phyloP scores from a whole-genome alignment of 345 rosid species.

The Eucalyptus lansdowneana region DNA sequence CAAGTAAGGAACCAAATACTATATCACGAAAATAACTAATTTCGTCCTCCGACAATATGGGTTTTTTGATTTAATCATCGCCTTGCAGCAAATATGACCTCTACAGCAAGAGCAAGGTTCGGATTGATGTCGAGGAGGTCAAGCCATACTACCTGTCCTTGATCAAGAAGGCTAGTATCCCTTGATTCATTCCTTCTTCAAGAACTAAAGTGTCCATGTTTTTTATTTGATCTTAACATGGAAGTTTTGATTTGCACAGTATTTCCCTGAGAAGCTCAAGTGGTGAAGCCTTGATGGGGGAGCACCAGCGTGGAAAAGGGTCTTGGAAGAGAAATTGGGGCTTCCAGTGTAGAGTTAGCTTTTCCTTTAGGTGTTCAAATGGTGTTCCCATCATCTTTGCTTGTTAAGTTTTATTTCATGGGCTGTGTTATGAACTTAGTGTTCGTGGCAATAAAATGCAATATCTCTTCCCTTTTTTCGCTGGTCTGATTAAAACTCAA shows the following conservation, averaged over 20 bases:
- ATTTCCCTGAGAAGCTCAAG: slow-evolving; percentile 11
- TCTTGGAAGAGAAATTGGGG: background rate
- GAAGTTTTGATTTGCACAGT: background rate
- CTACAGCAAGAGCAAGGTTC: slow-evolving; percentile 50
- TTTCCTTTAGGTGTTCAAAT: background rate
- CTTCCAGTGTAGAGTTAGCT: background rate
- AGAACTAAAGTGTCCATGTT: background rate
- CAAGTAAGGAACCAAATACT: slow-evolving; percentile 4
- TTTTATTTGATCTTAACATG: background rate
- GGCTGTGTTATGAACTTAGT: background rate
- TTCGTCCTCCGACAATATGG: background rate
- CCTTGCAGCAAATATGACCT: slow-evolving; percentile 51
- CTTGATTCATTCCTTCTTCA: background rate
- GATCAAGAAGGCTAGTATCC: slow-evolving; percentile 19
- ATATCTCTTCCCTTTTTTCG: background rate
- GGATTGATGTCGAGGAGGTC: slow-evolving; percentile 32
- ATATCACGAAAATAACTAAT: background rate
- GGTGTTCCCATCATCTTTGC: background rate
- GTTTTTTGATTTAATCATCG: background rate
- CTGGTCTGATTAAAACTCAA: background rate
- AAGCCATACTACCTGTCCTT: slow-evolving; percentile 28
- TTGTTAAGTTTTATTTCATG: background rate
- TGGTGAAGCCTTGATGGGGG: slow-evolving; percentile 6
- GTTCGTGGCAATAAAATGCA: background rate
- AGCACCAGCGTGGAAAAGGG: background rate